Evolutionary conservation across 768 basidiomycete genomes (phyloP).

Genomic region (Dacryopinax primogenitus): DNA sequence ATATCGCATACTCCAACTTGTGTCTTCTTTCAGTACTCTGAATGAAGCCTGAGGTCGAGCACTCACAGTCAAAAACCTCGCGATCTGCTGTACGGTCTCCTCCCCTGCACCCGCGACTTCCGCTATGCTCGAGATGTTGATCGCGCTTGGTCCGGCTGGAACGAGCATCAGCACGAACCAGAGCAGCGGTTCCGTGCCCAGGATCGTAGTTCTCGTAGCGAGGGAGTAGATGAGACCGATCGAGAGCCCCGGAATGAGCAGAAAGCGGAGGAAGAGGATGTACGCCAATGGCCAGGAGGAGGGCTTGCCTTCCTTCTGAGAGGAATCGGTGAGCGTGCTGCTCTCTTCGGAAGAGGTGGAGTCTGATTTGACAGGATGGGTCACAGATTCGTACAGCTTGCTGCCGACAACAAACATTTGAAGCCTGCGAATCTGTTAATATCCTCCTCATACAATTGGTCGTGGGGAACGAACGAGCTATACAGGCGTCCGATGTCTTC

Average conservation of each 20-base stretch:
- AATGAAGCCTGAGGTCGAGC: not conserved
- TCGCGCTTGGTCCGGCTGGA: conserved; percentile 3
- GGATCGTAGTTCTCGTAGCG: not conserved
- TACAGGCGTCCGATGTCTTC: conserved; percentile 2
- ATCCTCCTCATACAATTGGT: not conserved
- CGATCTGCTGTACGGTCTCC: not conserved
- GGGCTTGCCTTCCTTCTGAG: not conserved
- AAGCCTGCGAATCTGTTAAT: not conserved
- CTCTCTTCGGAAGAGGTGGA: not conserved
- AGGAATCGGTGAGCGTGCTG: not conserved
- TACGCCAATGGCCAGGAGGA: not conserved
- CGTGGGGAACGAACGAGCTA: not conserved
- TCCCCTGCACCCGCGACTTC: conserved; percentile 5
- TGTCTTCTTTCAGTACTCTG: not conserved
- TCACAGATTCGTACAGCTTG: conserved; percentile 2
- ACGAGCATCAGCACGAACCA: conserved; percentile 9
- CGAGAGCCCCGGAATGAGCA: not conserved
- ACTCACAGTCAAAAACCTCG: conserved; percentile 11
- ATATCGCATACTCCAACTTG: not conserved
- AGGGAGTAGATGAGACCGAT: conserved; percentile 8
- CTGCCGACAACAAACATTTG: conserved; percentile 11
- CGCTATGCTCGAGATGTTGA: conserved; percentile 7
- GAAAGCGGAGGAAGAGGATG: not conserved
- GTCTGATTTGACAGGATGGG: not conserved
- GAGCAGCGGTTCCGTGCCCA: not conserved